These are phyloP conservation scores for Colletotrichum noveboracense DNA, from an alignment of 2,329 filamentous ascomycete genomes.

Conservation along the genomic window DNA sequence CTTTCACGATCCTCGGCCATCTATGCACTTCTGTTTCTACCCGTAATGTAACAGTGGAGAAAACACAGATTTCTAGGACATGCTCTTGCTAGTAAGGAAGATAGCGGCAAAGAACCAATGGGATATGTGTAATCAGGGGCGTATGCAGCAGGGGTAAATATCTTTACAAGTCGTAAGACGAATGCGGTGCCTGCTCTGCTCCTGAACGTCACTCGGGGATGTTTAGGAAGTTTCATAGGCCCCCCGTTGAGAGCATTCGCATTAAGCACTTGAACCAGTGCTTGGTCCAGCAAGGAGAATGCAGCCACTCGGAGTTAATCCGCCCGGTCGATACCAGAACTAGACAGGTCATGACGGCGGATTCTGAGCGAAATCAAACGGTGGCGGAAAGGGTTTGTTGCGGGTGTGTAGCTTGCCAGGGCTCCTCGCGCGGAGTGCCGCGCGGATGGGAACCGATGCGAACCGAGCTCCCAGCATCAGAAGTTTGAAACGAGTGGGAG, in stretches of 20 bases:
- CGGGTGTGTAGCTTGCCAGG: background rate
- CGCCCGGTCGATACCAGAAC: background rate
- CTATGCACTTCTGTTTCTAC: background rate
- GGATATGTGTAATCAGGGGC: background rate
- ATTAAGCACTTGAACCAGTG: background rate
- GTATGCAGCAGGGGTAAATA: background rate
- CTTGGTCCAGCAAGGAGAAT: background rate
- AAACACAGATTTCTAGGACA: background rate
- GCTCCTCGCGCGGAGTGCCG: background rate
- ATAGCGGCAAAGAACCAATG: background rate
- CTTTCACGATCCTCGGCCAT: background rate
- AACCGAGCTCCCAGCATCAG: background rate
- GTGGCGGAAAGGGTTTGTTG: background rate
- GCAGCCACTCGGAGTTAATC: background rate
- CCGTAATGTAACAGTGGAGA: background rate
- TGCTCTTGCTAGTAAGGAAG: background rate
- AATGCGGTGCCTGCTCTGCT: background rate
- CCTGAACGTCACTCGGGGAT: background rate
- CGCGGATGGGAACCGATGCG: background rate
- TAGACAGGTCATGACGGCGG: background rate
- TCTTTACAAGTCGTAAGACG: background rate
- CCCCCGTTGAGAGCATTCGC: background rate
- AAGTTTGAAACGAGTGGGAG: background rate
- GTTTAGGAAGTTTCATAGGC: background rate
- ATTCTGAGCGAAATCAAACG: background rate